Evolutionary conservation across 106 monocot species (phyloP).

Genomic region (Iris macrosiphon): DNA sequence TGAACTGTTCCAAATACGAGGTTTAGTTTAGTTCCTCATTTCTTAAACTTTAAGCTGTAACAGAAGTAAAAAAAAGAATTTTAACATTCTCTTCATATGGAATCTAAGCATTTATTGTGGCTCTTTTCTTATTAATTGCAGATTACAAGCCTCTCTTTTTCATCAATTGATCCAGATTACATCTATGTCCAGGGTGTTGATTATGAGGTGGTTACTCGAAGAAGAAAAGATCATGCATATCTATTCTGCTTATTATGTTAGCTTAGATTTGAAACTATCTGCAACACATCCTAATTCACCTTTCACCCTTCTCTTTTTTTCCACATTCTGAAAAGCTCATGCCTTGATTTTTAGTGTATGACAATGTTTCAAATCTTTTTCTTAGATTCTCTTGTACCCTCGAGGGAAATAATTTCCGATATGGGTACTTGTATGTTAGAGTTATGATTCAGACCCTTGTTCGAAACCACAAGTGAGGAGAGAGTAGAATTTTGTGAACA

Average conservation of each 20-base stretch:
- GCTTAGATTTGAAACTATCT: background rate
- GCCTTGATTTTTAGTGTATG: background rate
- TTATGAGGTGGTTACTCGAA: constrained; percentile 54
- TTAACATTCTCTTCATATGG: background rate
- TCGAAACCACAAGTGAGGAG: too few relatives aligned
- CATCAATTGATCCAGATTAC: constrained; percentile 46
- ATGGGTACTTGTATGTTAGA: too few relatives aligned
- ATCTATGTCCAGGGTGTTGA: constrained; percentile 83
- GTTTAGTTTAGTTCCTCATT: constrained; percentile 18
- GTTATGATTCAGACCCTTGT: too few relatives aligned
- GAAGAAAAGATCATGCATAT: background rate
- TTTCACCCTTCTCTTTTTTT: background rate
- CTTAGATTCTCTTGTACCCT: too few relatives aligned
- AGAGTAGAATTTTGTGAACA: too few relatives aligned
- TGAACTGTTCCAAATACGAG: constrained; percentile 92
- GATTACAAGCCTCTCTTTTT: constrained; percentile 82
- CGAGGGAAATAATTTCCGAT: too few relatives aligned
- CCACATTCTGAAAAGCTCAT: background rate
- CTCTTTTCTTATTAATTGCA: too few relatives aligned
- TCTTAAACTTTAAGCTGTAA: too few relatives aligned
- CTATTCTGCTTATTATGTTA: background rate
- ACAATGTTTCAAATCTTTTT: background rate
- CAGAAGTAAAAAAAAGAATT: too few relatives aligned
- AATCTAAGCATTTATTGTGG: background rate
- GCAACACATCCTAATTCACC: background rate